Percentiles rank a stretch among this genome's conserved stretches.
phyloP scores from a whole-genome alignment of 2,329 filamentous ascomycete species.

The Gliomastix tumulicola region DNA sequence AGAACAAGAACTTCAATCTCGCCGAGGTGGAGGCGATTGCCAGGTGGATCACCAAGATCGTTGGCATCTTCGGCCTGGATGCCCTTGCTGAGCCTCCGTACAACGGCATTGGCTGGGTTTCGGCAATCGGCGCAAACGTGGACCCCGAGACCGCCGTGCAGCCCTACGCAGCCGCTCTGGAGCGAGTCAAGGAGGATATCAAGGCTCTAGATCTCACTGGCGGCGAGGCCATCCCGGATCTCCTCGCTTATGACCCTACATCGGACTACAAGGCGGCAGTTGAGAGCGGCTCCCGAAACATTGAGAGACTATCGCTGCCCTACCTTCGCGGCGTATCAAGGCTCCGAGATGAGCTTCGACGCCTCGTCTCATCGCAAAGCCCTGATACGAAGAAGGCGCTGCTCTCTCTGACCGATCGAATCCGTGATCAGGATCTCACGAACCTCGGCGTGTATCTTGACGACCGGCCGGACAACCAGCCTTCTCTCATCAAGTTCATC shows the following conservation, averaged over 20 bases:
- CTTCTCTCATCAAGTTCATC: constrained; percentile 66
- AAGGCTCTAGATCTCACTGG: constrained; percentile 36
- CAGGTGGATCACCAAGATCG: constrained; percentile 75
- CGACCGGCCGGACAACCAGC: constrained; percentile 60
- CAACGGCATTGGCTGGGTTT: constrained; percentile 50
- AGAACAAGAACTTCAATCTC: constrained; percentile 38
- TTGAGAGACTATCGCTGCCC: constrained; percentile 45
- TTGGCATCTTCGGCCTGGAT: constrained; percentile 79
- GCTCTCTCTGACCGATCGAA: constrained; percentile 67
- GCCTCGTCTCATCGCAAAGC: constrained; percentile 37
- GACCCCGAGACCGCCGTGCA: constrained; percentile 38
- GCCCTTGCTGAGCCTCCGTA: constrained; percentile 48
- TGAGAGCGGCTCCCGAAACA: constrained; percentile 37
- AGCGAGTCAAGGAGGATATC: constrained; percentile 38
- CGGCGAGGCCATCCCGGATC: constrained; percentile 31
- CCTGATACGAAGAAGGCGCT: constrained; percentile 61
- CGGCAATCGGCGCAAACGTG: too few species aligned
- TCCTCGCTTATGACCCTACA: constrained; percentile 36
- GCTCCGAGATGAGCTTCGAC: constrained; percentile 56
- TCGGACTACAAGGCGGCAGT: constrained; percentile 38
- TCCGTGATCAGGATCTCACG: constrained; percentile 76
- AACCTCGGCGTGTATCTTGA: constrained; percentile 83
- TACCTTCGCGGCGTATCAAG: constrained; percentile 48
- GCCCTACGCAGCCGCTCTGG: constrained; percentile 38
- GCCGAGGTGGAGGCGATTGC: constrained; percentile 50